These are phyloP conservation scores for Cymodocea nodosa DNA, from an alignment of 116 monocot species.

Conservation along the genomic window DNA sequence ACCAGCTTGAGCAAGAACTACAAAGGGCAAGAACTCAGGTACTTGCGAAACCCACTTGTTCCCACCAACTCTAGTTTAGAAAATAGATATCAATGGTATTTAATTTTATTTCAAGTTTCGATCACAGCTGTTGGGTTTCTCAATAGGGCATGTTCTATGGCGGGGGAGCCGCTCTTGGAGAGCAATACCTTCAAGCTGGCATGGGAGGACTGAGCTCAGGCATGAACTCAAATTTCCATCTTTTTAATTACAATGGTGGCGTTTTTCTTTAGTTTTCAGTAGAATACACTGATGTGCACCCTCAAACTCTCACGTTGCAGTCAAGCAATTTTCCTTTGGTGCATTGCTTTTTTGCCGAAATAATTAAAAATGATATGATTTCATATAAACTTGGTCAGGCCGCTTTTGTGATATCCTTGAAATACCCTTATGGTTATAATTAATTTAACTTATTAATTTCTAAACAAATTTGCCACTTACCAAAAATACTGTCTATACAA, in stretches of 20 bases:
- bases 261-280: too few species aligned
- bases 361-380: too few species aligned
- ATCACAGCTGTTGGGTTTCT: not conserved
- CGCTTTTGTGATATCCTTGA: too few species aligned
- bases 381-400: too few species aligned
- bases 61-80: not conserved
- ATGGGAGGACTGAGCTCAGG: constrained; percentile 49
- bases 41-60: not conserved
- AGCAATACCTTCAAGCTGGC: constrained; percentile 36
- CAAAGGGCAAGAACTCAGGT: constrained; percentile 84
- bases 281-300: too few species aligned
- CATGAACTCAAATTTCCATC: not conserved
- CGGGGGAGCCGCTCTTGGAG: constrained; percentile 21
- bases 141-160: constrained; percentile 2
- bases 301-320: too few species aligned
- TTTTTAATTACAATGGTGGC: not conserved
- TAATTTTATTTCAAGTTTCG: not conserved
- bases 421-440: too few species aligned
- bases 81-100: not conserved
- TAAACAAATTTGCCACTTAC: too few species aligned
- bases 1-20: constrained; percentile 83
- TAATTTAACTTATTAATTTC: too few species aligned
- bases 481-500: too few species aligned
- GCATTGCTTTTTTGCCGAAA: too few species aligned
- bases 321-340: too few species aligned